A percentile compares a stretch with the other conserved stretches of the same genome.
Evolutionary conservation across 2,329 filamentous ascomycete genomes (phyloP).

Genomic region (Ceratocystis harringtonii): DNA sequence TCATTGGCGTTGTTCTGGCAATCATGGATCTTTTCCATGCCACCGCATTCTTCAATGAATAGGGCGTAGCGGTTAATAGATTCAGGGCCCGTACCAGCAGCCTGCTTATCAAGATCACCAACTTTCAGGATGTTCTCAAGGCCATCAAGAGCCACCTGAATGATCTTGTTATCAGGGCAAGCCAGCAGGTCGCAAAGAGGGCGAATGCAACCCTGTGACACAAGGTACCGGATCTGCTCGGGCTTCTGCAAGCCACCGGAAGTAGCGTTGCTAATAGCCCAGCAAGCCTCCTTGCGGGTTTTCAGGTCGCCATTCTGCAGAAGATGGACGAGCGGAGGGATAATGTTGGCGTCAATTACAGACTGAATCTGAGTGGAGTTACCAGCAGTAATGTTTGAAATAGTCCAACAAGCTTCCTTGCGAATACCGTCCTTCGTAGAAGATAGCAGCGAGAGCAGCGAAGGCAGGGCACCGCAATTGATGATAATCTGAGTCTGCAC

Average conservation of each 20-base stretch:
- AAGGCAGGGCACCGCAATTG: constrained; percentile 87
- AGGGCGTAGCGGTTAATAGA: constrained; percentile 92
- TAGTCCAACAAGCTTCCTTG: constrained; percentile 99
- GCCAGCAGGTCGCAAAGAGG: constrained; percentile 86
- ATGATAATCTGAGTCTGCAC: constrained; percentile 99
- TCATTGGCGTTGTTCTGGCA: constrained; percentile 99
- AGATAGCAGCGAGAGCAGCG: constrained; percentile 82
- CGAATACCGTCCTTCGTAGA: constrained; percentile 97
- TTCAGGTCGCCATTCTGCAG: constrained; percentile 96
- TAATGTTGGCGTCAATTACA: constrained; percentile 92
- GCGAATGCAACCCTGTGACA: constrained; percentile 88
- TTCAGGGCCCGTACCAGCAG: constrained; percentile 56
- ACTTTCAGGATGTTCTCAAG: constrained; percentile 99
- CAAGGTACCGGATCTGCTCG: constrained; percentile 92
- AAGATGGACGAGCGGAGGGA: constrained; percentile 88
- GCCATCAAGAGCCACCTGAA: constrained; percentile 93
- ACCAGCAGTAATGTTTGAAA: constrained; percentile 95
- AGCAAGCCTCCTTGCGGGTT: constrained; percentile 98
- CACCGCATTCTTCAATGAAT: constrained; percentile 95
- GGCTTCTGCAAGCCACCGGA: constrained; percentile 96
- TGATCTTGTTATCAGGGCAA: constrained; percentile 99
- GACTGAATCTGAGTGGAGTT: constrained; percentile 97
- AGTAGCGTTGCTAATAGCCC: constrained; percentile 98
- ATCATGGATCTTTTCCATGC: constrained; percentile 99
- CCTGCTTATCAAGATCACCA: constrained; percentile 94